These are phyloP conservation scores for Teunomyces atbi DNA, from an alignment of 805 yeast genomes.

Conservation along the genomic window DNA sequence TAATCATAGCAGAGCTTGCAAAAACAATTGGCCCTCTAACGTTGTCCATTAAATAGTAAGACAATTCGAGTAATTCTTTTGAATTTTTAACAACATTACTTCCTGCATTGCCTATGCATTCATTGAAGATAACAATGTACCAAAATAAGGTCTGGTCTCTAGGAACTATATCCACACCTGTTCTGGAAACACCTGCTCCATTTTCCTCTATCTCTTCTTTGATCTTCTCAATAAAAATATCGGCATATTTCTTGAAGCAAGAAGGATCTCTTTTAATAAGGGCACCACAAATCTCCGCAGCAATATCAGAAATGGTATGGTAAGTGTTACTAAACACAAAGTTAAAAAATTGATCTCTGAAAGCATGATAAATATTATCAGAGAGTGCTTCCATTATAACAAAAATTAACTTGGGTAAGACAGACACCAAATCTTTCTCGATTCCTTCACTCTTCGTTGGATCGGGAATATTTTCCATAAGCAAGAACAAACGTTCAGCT, in stretches of 20 bases:
- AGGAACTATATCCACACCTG: conserved; percentile 64
- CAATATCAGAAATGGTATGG: conserved; percentile 60
- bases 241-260: conserved; percentile 42
- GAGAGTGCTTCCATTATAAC: conserved; percentile 55
- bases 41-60: conserved; percentile 41
- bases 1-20: conserved; percentile 59
- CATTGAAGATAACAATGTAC: conserved; percentile 67
- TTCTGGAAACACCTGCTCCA: conserved; percentile 75
- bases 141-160: conserved; percentile 76
- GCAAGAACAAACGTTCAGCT: conserved; percentile 54
- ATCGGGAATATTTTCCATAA: conserved; percentile 70
- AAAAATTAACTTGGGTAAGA: conserved; percentile 36
- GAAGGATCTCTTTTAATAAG: conserved; percentile 64
- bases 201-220: conserved; percentile 68
- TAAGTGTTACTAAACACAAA: conserved; percentile 60
- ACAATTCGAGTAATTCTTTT: conserved; percentile 46
- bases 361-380: conserved; percentile 48
- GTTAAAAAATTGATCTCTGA: conserved; percentile 49
- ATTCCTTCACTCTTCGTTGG: conserved; percentile 49
- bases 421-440: conserved; percentile 45
- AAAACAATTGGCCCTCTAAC: conserved; percentile 68
- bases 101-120: conserved; percentile 69
- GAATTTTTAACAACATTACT: conserved; percentile 42
- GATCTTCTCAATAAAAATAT: conserved; percentile 50
- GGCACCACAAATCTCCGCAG: conserved; percentile 71